Conservation (phyloP, 805 yeast species). For the Cyberlindnera mississippiensis region DNA sequence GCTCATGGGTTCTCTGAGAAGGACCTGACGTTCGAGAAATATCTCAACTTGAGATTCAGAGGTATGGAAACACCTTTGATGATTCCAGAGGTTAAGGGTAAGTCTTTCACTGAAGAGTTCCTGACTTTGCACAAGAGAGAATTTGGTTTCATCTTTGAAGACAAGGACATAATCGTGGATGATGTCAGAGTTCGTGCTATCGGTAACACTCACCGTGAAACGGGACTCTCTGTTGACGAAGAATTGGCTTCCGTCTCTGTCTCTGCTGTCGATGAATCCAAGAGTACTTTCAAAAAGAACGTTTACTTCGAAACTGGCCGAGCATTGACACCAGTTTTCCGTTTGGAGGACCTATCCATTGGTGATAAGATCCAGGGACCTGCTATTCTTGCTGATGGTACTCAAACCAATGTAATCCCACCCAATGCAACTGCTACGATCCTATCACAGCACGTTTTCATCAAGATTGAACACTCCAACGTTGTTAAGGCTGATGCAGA, state of each 20-base stretch:
- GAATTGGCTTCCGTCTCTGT: constrained; percentile 42
- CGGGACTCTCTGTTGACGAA: constrained; percentile 44
- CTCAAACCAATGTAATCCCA: constrained; percentile 67
- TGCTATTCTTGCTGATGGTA: constrained; percentile 37
- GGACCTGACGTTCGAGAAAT: constrained; percentile 54
- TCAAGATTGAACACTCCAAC: constrained; percentile 29
- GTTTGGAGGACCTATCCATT: constrained; percentile 46
- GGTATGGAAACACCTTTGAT: constrained; percentile 90
- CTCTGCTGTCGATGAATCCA: constrained; percentile 24
- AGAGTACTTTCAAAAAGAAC: constrained; percentile 35
- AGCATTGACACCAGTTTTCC: constrained; percentile 49
- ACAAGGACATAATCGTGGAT: constrained; percentile 58
- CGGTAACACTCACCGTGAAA: constrained; percentile 50
- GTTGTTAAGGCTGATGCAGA: constrained; percentile 25
- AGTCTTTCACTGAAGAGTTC: constrained; percentile 43
- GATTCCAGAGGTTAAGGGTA: constrained; percentile 38
- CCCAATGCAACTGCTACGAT: constrained; percentile 57
- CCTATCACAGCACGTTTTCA: constrained; percentile 57
- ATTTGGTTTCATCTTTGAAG: constrained; percentile 64
- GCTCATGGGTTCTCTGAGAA: constrained; percentile 51
- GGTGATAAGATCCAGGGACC: constrained; percentile 66
- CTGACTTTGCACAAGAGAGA: constrained; percentile 57
- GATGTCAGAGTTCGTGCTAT: constrained; percentile 73
- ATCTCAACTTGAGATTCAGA: constrained; percentile 71
- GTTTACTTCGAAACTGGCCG: constrained; percentile 56